Conservation (phyloP, 352 stramenopile species). For the Phytophthora vignae region DNA sequence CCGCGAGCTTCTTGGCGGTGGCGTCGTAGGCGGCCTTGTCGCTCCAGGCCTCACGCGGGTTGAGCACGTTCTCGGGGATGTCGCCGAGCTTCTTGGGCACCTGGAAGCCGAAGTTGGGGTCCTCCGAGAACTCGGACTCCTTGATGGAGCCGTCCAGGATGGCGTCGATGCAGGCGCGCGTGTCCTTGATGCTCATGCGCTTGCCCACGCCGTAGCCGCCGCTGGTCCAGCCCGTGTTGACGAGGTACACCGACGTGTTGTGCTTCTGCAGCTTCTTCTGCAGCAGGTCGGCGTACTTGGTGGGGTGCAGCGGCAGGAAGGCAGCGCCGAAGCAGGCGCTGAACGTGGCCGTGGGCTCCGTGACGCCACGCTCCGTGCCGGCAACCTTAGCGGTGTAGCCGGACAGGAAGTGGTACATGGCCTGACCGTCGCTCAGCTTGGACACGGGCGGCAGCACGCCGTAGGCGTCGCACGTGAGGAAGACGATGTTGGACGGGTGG, state of each 20-base stretch:
- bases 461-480: slow-evolving; percentile 98
- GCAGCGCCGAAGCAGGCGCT: slow-evolving; percentile 97
- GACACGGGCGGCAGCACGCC: slow-evolving; percentile 97
- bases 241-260: slow-evolving; percentile 94
- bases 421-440: slow-evolving; percentile 93
- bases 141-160: slow-evolving; percentile 97
- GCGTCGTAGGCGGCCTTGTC: slow-evolving; percentile 94
- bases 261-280: slow-evolving; percentile 97
- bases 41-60: slow-evolving; percentile 93
- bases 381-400: slow-evolving; percentile 99
- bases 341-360: slow-evolving; percentile 96
- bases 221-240: slow-evolving; percentile 98
- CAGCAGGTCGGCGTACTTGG: slow-evolving; percentile 97
- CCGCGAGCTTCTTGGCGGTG: slow-evolving; percentile 93
- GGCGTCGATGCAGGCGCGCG: slow-evolving; percentile 95
- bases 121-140: slow-evolving; percentile 80
- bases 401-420: slow-evolving; percentile 99
- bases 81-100: slow-evolving; percentile 90
- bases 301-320: slow-evolving; percentile 98
- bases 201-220: slow-evolving; percentile 96
- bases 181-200: slow-evolving; percentile 98
- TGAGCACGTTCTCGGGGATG: slow-evolving; percentile 91
- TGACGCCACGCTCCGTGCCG: slow-evolving; percentile 97
- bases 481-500: slow-evolving; percentile 97
- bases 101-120: slow-evolving; percentile 96